A percentile compares a stretch with the other conserved stretches of the same genome.
phyloP scores from a whole-genome alignment of 2,329 filamentous ascomycete species.

The Diaporthe ampelina region DNA sequence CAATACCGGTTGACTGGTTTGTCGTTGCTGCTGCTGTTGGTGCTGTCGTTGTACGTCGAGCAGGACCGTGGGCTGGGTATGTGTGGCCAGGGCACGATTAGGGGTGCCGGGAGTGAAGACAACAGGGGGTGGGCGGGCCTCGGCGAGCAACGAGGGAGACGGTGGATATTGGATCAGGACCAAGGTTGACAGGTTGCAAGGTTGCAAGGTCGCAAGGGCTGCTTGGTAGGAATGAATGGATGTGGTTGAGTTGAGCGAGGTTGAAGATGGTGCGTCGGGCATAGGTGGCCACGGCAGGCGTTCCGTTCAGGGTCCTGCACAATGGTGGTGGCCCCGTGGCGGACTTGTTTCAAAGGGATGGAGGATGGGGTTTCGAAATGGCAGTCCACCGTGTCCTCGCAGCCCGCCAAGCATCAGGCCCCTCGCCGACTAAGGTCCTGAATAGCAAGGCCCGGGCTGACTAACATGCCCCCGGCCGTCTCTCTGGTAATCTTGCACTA shows the following conservation, averaged over 20 bases:
- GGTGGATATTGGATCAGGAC: neutral
- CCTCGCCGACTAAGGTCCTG: neutral
- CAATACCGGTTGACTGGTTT: neutral
- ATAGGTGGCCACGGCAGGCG: conserved; percentile 33
- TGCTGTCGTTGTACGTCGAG: neutral
- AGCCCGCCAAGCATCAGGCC: conserved; percentile 17
- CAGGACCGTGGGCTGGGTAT: neutral
- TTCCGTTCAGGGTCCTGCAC: conserved; percentile 29
- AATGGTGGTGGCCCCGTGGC: conserved; percentile 22
- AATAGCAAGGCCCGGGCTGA: conserved; percentile 16
- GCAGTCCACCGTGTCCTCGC: conserved; percentile 31
- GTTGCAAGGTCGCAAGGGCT: neutral
- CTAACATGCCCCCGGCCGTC: neutral
- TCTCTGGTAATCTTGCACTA: too few species aligned
- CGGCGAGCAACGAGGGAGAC: neutral
- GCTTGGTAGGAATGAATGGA: conserved; percentile 9
- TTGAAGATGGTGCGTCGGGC: conserved; percentile 9
- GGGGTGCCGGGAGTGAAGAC: neutral
- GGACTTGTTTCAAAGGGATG: conserved; percentile 36
- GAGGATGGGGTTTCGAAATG: conserved; percentile 32
- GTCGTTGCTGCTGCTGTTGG: too few species aligned
- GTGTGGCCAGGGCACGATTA: neutral
- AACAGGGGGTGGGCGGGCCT: neutral
- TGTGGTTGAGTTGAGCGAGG: neutral
- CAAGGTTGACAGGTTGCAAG: neutral